Evolutionary conservation across 176 grass and related monocot genomes (phyloP), one percentile per base, ranked within the genome.

Genomic region (Leersia perrieri): DNA sequence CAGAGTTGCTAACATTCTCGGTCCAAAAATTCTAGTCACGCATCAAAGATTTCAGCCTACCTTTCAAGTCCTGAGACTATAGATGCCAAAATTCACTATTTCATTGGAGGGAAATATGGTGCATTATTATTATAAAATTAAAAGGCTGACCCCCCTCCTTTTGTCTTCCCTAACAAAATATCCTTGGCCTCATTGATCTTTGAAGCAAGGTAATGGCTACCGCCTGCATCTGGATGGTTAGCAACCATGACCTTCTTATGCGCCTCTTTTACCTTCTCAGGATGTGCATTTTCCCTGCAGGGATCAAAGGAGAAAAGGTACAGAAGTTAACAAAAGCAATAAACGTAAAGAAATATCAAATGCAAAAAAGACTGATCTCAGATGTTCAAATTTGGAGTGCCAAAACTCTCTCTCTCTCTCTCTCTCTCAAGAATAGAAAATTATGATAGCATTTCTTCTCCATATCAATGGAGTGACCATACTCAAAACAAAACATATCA

Each of bases 151-250:
- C 79, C 85, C 20, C 90, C 83, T 26, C 93, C 90, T 73, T 96
- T 92, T 13, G 80, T 92, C 71, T 92, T 93, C 62, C 94, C 90
- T 38, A 90, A 73, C 44, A 97, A 7, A 14, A 90, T 38, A 73
- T 97, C 94, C 69, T 97, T 93, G 3, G 94, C 90, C 77, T 97
- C 94, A 3, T 93, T 97, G n/a, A 93, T 93, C 74, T 97, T 97
- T 13, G 94, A 97, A 75, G 94, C 94, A 77, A 97, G 87, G 81
- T 97, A 97, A 88, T 97, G 76, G 65, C 94, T 97, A 36, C 94
- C 94, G 40, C 94, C 94, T 0, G 90, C 90, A 80, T 97, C 94
- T 5, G 90, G 90, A 90, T 93, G 90, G 66, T 97, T 97, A 2
- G 90, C 90, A 16, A 97, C 88, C 94, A 97, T 91, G 22, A 97